Conservation (phyloP, 2,329 filamentous ascomycete genomes). For the Pseudogymnoascus sp. region DNA sequence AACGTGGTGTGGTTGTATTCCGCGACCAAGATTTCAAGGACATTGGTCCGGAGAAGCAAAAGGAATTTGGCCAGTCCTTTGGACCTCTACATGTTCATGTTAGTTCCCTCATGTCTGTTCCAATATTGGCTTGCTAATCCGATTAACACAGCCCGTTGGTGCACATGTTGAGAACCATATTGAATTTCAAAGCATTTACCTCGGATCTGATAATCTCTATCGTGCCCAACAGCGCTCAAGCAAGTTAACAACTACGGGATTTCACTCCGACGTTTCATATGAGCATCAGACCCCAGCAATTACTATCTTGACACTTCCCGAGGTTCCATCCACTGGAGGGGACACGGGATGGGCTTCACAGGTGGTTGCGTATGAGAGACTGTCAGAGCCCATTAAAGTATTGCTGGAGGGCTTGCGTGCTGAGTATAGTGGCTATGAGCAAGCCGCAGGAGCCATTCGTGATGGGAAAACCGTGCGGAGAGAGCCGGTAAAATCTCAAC, state of each 20-base stretch:
- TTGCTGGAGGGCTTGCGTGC: slow-evolving; percentile 69
- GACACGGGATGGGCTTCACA: slow-evolving; percentile 75
- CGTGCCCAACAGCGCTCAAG: slow-evolving; percentile 29
- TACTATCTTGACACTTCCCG: slow-evolving; percentile 75
- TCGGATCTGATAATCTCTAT: slow-evolving; percentile 37
- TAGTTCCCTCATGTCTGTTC: background rate
- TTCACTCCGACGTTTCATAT: slow-evolving; percentile 82
- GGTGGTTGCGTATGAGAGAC: slow-evolving; percentile 66
- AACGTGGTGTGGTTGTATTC: slow-evolving; percentile 50
- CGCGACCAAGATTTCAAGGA: slow-evolving; percentile 61
- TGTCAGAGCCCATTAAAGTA: slow-evolving; percentile 69
- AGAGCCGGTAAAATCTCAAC: slow-evolving; percentile 61
- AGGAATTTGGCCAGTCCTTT: slow-evolving; percentile 63
- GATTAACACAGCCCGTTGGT: slow-evolving; percentile 30
- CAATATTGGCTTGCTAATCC: background rate
- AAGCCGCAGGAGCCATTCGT: slow-evolving; percentile 56
- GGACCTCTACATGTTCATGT: slow-evolving; percentile 67
- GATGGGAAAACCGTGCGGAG: slow-evolving; percentile 61
- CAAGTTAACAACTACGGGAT: slow-evolving; percentile 60
- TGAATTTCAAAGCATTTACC: slow-evolving; percentile 39
- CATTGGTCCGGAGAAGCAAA: slow-evolving; percentile 56
- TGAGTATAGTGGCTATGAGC: slow-evolving; percentile 70
- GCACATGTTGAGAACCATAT: slow-evolving; percentile 35
- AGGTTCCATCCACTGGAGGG: slow-evolving; percentile 66
- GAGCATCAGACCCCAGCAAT: slow-evolving; percentile 79